These are phyloP conservation scores for Pseudisothecium myosuroides DNA, from an alignment of 225 moss, liverwort and hornwort genomes.

Conservation along the genomic window DNA sequence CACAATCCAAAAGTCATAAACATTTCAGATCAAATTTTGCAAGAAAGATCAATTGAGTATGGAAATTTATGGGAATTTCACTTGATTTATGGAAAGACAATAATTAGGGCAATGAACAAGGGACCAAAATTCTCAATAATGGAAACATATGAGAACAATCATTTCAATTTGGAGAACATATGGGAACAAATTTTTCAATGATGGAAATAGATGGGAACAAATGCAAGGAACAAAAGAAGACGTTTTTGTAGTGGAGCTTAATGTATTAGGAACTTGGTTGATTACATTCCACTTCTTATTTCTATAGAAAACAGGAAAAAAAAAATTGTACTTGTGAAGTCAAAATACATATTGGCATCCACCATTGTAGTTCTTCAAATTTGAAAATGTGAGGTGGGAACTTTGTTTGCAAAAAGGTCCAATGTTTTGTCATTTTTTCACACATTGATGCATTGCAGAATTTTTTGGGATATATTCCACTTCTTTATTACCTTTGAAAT, in stretches of 20 bases:
- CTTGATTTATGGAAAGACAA: not conserved
- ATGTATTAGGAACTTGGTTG: not conserved
- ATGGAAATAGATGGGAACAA: fast-evolving
- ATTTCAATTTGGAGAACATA: not conserved
- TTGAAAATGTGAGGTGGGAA: not conserved
- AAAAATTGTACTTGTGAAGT: too few species aligned
- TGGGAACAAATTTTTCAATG: too few species aligned
- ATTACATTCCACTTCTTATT: not conserved
- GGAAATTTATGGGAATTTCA: not conserved
- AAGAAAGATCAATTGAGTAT: fast-evolving
- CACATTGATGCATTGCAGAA: not conserved
- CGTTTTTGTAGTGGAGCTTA: fast-evolving
- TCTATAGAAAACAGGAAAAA: too few species aligned
- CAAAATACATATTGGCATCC: not conserved
- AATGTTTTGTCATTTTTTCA: not conserved
- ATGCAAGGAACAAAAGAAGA: not conserved
- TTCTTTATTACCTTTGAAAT: not conserved
- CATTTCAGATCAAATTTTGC: too few species aligned
- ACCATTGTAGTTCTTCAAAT: not conserved
- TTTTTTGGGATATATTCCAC: fast-evolving
- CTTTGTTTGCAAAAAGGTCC: not conserved
- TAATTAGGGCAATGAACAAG: fast-evolving
- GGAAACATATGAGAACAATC: not conserved
- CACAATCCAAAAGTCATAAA: fast-evolving
- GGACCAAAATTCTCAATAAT: not conserved